Conservation (phyloP, 768 basidiomycete species). For the Tricholoma terreum region DNA sequence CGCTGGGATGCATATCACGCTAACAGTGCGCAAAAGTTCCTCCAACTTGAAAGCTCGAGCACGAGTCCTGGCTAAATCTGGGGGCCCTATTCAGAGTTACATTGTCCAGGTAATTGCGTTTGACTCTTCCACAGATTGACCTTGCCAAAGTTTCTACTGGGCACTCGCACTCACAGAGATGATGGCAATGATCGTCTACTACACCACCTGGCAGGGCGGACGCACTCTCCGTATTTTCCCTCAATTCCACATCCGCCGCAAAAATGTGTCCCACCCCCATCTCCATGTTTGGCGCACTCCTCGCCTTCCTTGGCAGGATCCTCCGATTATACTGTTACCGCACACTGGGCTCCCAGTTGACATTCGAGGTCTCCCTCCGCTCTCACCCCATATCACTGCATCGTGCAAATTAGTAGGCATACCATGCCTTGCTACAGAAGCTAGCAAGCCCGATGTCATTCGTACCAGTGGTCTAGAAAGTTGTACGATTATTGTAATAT, state of each 20-base stretch:
- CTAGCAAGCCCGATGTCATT: no score
- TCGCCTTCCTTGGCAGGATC: neutral
- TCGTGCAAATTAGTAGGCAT: no score
- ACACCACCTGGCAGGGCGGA: no score
- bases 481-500: no score
- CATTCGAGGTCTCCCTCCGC: conserved; percentile 23
- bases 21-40: neutral
- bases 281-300: neutral
- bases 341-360: conserved; percentile 24
- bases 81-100: no score
- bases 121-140: neutral
- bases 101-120: neutral
- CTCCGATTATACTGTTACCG: conserved; percentile 25
- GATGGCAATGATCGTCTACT: neutral
- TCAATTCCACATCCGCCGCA: neutral
- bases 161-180: neutral
- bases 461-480: no score
- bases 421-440: no score
- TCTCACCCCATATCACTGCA: conserved; percentile 23
- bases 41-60: neutral
- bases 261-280: neutral
- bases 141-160: neutral
- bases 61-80: no score
- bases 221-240: neutral
- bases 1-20: conserved; percentile 2